Base-by-base conservation (phyloP, 768 basidiomycete genomes). In the Phylloporus scabripes region DNA sequence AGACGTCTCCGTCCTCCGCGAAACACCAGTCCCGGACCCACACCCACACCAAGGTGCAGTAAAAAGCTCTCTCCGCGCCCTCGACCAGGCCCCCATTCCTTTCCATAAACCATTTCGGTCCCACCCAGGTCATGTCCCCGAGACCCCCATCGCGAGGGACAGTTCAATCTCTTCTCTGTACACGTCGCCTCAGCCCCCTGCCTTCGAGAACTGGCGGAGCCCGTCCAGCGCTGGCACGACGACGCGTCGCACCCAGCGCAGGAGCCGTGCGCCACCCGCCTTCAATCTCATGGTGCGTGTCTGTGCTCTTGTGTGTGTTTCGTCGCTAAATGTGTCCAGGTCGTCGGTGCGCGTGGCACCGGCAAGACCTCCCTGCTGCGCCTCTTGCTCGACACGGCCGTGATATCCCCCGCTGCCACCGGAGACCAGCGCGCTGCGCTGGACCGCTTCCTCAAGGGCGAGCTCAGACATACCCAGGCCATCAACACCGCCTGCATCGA, bases 331-430 rank as follows among this genome's bases (percentile, higher is more conserved):
- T 29, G 17, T 34, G 42, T 34, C 10, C 54, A 91, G 89, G 86
- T 92, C 41, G 86, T 81, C 26, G 89, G 89, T 45, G 82, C 79
- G 23, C 81, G 81, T 66, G 82, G 86, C 54, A 89, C 86, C 2
- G 91, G 91, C 45, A 92, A 93, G 71, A 90, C 90, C 0, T 87
- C 87, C 18, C 72, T 93, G 4, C 71, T 92, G 34, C 82, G 86
- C 18, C 73, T 92, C 37, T 72, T 93, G 42, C 75, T 93, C 18
- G 87, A 91, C 59, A 93, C 91, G 12, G 87, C 89, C 26, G 87
- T 90, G 58, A 74, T 89, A 36, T 89, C 90, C 6, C 81, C 89
- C 5, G 71, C 74, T 7, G 84, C 88, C n/a, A 86, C 86, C 0
- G 70, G 73, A 17, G 87, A 89, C 61, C 90, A 92, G 62, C 77